Evolutionary conservation across 2,329 filamentous ascomycete species (phyloP), one percentile per base, ranked within the genome.

Genomic region (Epichloe bromicola): DNA sequence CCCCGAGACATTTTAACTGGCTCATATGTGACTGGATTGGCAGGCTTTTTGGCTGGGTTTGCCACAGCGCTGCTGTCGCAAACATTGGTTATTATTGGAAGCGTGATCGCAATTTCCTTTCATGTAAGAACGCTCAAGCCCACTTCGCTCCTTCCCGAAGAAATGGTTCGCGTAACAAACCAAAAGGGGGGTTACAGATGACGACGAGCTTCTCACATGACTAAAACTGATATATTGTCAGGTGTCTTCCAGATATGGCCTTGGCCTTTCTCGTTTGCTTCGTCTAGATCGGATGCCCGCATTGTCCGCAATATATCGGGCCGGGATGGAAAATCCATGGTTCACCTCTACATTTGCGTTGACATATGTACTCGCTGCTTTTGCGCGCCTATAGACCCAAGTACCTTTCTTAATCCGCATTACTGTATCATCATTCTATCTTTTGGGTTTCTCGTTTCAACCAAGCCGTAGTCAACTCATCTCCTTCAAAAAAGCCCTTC

Each of bases 361-460:
- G 41, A 85, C 85, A 30, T 89, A 89, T 67, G 78, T 83, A 26
- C 67, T 89, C 60, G 83, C 84, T 47, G 67, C 67, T 14, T 67
- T 70, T 58, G 64, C 65, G 50, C 64, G 60, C 48, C 74, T 83
- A 52, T 80, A 69, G 30, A 57, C 11, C 14, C 80, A 68, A 58
- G 7, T 19, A 40, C 8, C 33, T 34, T 37, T 36, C n/a, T 19
- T n/a, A 30, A 11, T 43, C 14, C 26, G 41, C 8, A 26, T 43
- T 41, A 41, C 46, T 48, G 30, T 46, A 40, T 36, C n/a, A 39
- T 51, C 10, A 43, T 19, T 51, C 44, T 39, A 65, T 61, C 56
- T 56, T 83, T 76, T 5, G 75, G n/a, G 87, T 94, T 72, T 98
- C 93, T 61, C 87, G 80, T 70, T 87, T 78, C 60, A 98, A 72